A percentile compares a stretch with the other conserved stretches of the same genome.
These are phyloP conservation scores for Rutstroemia sp. DNA, from an alignment of 2,329 filamentous ascomycete genomes.

Conservation along the genomic window DNA sequence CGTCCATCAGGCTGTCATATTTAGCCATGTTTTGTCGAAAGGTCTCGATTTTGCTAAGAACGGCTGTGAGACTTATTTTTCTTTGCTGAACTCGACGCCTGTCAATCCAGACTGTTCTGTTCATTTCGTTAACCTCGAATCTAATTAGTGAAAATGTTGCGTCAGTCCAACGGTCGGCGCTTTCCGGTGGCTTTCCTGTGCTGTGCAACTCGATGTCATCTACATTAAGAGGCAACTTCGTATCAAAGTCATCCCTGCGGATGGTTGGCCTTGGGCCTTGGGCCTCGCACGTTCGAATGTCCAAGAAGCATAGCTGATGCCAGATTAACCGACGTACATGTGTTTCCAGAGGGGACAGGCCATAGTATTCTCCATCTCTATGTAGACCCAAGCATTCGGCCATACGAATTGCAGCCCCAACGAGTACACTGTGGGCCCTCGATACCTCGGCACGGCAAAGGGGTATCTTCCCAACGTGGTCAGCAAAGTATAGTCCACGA, in stretches of 20 bases:
- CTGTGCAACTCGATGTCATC: conserved; percentile 55
- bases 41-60: conserved; percentile 61
- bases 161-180: conserved; percentile 52
- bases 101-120: conserved; percentile 63
- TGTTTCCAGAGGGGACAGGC: conserved; percentile 58
- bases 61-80: conserved; percentile 53
- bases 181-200: conserved; percentile 35
- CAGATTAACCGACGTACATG: conserved; percentile 66
- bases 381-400: conserved; percentile 74
- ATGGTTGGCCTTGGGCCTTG: conserved; percentile 67
- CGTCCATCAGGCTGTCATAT: conserved; percentile 57
- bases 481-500: not conserved
- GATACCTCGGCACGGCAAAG: conserved; percentile 67
- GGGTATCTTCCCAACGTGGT: conserved; percentile 46
- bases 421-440: conserved; percentile 63
- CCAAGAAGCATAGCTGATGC: conserved; percentile 73
- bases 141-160: conserved; percentile 61
- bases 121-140: conserved; percentile 68
- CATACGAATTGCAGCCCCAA: conserved; percentile 64
- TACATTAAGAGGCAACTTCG: conserved; percentile 63
- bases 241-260: conserved; percentile 68
- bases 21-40: conserved; percentile 59
- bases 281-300: conserved; percentile 66
- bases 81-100: conserved; percentile 55
- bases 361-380: conserved; percentile 56